Conservation (phyloP, 441 rosid genomes). For the Brassica hybrid region DNA sequence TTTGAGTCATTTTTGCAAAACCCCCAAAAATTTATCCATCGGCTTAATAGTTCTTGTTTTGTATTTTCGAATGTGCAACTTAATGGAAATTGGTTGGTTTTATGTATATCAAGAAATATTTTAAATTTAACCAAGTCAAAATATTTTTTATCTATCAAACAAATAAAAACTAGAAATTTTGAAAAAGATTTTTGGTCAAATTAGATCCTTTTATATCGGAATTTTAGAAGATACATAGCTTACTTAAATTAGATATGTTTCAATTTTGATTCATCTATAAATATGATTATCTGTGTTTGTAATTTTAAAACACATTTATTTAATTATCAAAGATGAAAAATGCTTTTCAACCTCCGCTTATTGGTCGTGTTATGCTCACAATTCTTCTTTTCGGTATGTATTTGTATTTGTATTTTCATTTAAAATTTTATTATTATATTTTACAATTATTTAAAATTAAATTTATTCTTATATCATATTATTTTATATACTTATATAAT, state of each 20-base stretch:
- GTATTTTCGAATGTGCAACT: no score
- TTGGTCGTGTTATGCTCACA: neutral
- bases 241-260: neutral
- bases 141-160: no score
- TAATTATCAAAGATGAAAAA: neutral
- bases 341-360: neutral
- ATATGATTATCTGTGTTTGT: neutral
- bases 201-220: neutral
- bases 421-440: no score
- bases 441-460: no score
- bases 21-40: no score
- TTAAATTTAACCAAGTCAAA: no score
- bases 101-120: no score
- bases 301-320: neutral
- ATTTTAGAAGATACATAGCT: neutral
- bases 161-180: neutral
- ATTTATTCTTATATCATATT: no score
- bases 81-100: no score
- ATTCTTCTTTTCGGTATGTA: neutral
- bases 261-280: neutral
- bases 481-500: neutral
- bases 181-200: neutral
- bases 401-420: neutral
- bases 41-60: no score
- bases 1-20: no score